phyloP scores from a whole-genome alignment of 139 green algal species.

The Chlorella sp. region DNA sequence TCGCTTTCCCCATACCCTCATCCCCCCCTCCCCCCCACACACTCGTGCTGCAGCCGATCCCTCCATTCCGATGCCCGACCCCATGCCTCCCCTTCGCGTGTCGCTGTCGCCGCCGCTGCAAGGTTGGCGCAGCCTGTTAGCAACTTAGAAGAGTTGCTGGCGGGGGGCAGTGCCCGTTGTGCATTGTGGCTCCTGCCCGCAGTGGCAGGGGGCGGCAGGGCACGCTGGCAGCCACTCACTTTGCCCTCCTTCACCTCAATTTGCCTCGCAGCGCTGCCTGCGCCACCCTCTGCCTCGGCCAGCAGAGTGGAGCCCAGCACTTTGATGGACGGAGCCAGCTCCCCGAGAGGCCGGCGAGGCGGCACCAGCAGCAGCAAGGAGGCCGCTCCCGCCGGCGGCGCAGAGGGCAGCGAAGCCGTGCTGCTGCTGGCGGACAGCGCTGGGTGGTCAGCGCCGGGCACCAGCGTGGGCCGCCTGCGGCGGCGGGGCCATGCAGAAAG shows the following conservation, averaged over 20 bases:
- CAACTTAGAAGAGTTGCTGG: not conserved
- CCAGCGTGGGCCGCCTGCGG: not conserved
- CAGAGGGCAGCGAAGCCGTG: not conserved
- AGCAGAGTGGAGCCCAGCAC: not conserved
- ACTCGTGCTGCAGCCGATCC: not conserved
- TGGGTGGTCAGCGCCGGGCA: not conserved
- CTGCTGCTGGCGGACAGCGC: not conserved
- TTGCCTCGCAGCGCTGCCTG: not conserved
- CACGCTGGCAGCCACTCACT: not conserved
- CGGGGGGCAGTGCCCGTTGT: not conserved
- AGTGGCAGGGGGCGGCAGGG: not conserved
- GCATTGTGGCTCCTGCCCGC: not conserved
- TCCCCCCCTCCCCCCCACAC: not conserved
- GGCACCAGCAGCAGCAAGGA: not conserved
- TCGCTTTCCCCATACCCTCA: not conserved
- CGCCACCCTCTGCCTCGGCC: not conserved
- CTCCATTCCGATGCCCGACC: not conserved
- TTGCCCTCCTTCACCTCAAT: not conserved
- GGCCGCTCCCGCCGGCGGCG: not conserved
- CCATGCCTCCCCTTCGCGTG: not conserved
- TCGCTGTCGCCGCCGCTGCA: not conserved
- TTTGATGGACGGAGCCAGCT: not conserved
- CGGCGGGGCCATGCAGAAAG: not conserved
- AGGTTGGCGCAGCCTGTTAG: not conserved
- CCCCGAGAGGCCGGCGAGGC: not conserved